These are phyloP conservation scores for Paracamarosporium sp. DNA, from an alignment of 2,329 filamentous ascomycete genomes.

Conservation along the genomic window DNA sequence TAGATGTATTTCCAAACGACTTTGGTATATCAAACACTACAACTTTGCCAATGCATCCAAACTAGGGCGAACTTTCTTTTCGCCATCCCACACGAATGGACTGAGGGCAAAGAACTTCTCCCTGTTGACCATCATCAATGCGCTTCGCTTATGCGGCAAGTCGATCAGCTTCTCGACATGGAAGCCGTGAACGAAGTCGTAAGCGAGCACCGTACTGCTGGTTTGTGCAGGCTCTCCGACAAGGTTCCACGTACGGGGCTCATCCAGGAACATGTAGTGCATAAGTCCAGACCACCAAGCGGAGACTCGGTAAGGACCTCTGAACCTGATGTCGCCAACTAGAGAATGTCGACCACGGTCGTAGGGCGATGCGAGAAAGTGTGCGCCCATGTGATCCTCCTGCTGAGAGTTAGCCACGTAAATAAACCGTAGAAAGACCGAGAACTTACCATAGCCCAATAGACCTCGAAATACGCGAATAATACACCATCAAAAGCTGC, in stretches of 20 bases:
- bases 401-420: constrained; percentile 33
- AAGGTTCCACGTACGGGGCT: constrained; percentile 61
- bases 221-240: constrained; percentile 76
- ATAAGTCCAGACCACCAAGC: constrained; percentile 66
- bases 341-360: constrained; percentile 68
- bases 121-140: constrained; percentile 68
- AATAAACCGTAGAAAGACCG: not conserved
- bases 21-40: constrained; percentile 16
- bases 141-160: constrained; percentile 74
- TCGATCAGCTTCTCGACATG: constrained; percentile 76
- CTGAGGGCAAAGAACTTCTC: constrained; percentile 75
- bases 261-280: constrained; percentile 66
- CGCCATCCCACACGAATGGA: constrained; percentile 55
- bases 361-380: constrained; percentile 63
- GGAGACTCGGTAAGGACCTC: constrained; percentile 62
- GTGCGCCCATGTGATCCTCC: constrained; percentile 67
- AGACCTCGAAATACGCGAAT: constrained; percentile 82
- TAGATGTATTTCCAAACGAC: not conserved
- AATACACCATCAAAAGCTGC: constrained; percentile 73
- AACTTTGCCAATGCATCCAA: constrained; percentile 41
- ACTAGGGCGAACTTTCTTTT: constrained; percentile 43
- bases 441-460: constrained; percentile 70
- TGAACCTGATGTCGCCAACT: constrained; percentile 62
- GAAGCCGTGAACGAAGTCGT: constrained; percentile 77
- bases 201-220: constrained; percentile 73